Conservation (phyloP, 768 basidiomycete species). For the Leucocoprinus sp. region DNA sequence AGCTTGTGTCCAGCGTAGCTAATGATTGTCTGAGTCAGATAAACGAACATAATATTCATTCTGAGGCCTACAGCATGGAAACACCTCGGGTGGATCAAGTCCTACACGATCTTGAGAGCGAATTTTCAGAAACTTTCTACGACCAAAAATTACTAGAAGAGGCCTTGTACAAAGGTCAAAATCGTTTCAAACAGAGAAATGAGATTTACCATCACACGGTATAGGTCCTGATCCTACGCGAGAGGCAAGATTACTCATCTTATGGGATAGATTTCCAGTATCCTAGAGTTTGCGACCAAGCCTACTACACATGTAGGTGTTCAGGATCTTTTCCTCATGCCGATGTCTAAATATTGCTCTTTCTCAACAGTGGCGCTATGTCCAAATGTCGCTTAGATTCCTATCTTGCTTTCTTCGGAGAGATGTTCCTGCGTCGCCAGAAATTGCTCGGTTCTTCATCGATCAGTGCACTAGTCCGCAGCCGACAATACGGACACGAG, state of each 20-base stretch:
- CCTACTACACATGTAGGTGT: conserved; percentile 64
- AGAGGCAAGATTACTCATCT: conserved; percentile 10
- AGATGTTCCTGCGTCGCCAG: conserved; percentile 45
- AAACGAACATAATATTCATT: conserved; percentile 57
- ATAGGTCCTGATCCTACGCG: conserved; percentile 3
- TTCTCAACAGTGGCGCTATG: conserved; percentile 67
- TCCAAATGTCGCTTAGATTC: conserved; percentile 61
- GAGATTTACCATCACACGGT: conserved; percentile 45
- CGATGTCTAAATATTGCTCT: neutral
- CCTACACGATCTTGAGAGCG: conserved; percentile 38
- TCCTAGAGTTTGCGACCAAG: conserved; percentile 51
- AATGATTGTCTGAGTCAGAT: conserved; percentile 53
- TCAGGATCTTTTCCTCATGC: neutral
- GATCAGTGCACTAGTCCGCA: conserved; percentile 64
- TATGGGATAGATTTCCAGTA: conserved; percentile 40
- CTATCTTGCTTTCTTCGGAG: conserved; percentile 54
- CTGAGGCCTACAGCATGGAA: conserved; percentile 48
- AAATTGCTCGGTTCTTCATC: conserved; percentile 55
- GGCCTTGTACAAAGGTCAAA: conserved; percentile 33
- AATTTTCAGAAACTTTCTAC: conserved; percentile 38
- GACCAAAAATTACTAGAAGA: conserved; percentile 34
- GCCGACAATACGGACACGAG: conserved; percentile 52
- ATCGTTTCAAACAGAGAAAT: conserved; percentile 37
- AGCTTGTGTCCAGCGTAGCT: conserved; percentile 54
- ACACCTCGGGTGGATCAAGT: conserved; percentile 39